Base-by-base conservation (phyloP, 176 grass and related monocot genomes). In the Oryza australiensis region DNA sequence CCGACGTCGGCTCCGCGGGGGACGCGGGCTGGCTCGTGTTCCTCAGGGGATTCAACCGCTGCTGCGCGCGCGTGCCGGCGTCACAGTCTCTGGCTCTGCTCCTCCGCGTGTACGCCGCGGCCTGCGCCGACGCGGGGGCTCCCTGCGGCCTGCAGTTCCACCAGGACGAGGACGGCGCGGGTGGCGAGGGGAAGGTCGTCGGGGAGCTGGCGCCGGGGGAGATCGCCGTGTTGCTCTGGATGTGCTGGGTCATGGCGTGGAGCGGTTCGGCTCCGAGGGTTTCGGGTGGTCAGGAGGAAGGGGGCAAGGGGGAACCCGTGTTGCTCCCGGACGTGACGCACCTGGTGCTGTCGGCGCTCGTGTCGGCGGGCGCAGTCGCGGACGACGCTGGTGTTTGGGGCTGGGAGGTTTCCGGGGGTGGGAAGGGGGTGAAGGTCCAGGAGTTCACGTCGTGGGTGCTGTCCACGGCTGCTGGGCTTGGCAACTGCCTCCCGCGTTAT, bases 201-300 rank as follows among this genome's bases (percentile, higher is more conserved):
- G 96, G 96, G 1, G 90, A 90, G 38, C 81, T 98, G 9, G 48
- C 74, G 28, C 70, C 75, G 3, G 79, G 70, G 30, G 89, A 95
- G 81, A 53, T 98, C 75, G 71, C 90, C 12, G 41, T 84, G 63
- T 75, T 98, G 65, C 73, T 99, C 43, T 93, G 85, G 83, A 87
- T 93, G 79, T 99, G 96, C 79, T 95, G 93, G 96, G 74, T 90
- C 79, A 89, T 99, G 86, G 86, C 79, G 40, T 90, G 82, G 69
- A 80, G 85, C 57, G 34, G 66, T 22, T 57, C 22, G 30, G 72
- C 72, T 1, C 73, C 75, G 15, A 46, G 64, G 63, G 62, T 53
- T 10, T 26, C 79, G 26, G 81, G 35, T 34, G 76, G 49, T 55
- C 49, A 59, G 37, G 49, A 59, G 37, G 49, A 27, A 13, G 83